A percentile compares a stretch with the other conserved stretches of the same genome.
Conservation (phyloP, 495 filamentous ascomycete genomes). For the Aspergillus ostianus region DNA sequence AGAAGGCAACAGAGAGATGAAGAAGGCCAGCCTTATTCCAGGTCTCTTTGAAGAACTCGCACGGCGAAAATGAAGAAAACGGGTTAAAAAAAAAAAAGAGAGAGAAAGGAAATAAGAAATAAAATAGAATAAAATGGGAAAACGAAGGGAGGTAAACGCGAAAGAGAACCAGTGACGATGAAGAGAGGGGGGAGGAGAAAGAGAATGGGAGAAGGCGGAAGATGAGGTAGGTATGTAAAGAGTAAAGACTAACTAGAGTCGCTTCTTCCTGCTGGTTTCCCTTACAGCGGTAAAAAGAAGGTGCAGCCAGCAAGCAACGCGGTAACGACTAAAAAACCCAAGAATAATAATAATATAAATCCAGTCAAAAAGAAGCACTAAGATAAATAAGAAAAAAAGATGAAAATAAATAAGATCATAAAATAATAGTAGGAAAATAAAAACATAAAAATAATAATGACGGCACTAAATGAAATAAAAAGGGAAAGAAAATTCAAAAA, state of each 20-base stretch:
- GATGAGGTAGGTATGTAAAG: slow-evolving; percentile 15
- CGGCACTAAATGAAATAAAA: slow-evolving; percentile 15
- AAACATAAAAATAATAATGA: slow-evolving; percentile 4
- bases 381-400: slow-evolving; percentile 17
- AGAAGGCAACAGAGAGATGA: slow-evolving; percentile 36
- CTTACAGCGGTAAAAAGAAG: slow-evolving; percentile 19
- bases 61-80: slow-evolving; percentile 44
- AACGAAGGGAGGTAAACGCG: slow-evolving; percentile 22
- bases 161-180: slow-evolving; percentile 9
- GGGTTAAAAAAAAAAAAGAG: slow-evolving; percentile 18
- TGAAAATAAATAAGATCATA: slow-evolving; percentile 8
- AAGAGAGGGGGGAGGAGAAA: slow-evolving; percentile 9
- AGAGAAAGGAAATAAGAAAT: slow-evolving; percentile 19
- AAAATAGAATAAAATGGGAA: slow-evolving; percentile 18
- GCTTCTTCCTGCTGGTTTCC: slow-evolving; percentile 7
- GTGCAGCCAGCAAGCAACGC: neutral
- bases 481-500: slow-evolving; percentile 2
- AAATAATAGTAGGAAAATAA: neutral
- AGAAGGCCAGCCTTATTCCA: slow-evolving; percentile 45
- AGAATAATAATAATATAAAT: slow-evolving; percentile 12
- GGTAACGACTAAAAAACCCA: neutral
- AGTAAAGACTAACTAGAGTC: no score
- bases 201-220: slow-evolving; percentile 9
- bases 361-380: neutral
- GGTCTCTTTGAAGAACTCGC: slow-evolving; percentile 39